Conservation (phyloP, 306 rosid species). For the Lablab purpureus region DNA sequence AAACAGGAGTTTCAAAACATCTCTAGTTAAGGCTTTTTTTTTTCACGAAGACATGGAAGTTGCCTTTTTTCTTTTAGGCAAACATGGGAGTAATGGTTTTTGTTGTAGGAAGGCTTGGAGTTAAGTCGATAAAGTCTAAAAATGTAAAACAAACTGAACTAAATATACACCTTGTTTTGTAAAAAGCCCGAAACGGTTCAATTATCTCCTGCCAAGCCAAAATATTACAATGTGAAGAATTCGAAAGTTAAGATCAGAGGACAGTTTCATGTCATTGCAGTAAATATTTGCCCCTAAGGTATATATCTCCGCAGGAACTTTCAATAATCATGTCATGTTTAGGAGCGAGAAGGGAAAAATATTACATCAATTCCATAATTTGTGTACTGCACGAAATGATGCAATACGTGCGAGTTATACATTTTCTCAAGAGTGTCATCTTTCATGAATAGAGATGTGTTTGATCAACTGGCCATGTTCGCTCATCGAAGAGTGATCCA, state of each 20-base stretch:
- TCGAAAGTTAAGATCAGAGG: not conserved
- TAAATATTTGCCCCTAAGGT: not conserved
- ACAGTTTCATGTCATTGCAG: not conserved
- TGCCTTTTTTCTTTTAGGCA: too few relatives aligned
- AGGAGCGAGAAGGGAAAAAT: not conserved
- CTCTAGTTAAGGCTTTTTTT: too few relatives aligned
- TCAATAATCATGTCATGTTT: not conserved
- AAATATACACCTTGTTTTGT: not conserved
- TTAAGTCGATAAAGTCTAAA: not conserved
- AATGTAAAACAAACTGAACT: not conserved
- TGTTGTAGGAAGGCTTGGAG: not conserved
- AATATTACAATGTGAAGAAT: not conserved
- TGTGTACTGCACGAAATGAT: constrained; percentile 1
- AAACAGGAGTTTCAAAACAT: too few relatives aligned
- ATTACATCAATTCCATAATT: constrained; percentile 3
- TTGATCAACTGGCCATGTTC: not conserved
- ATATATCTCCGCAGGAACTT: not conserved
- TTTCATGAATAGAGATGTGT: not conserved
- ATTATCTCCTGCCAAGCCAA: not conserved
- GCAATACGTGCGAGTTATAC: constrained; percentile 2
- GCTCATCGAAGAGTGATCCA: not conserved
- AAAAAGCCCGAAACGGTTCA: not conserved
- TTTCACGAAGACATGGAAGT: too few relatives aligned
- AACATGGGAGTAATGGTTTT: too few relatives aligned
- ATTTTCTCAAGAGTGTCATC: constrained; percentile 1